Conservation (phyloP, 2,329 filamentous ascomycete species). For the Alternaria triticina region DNA sequence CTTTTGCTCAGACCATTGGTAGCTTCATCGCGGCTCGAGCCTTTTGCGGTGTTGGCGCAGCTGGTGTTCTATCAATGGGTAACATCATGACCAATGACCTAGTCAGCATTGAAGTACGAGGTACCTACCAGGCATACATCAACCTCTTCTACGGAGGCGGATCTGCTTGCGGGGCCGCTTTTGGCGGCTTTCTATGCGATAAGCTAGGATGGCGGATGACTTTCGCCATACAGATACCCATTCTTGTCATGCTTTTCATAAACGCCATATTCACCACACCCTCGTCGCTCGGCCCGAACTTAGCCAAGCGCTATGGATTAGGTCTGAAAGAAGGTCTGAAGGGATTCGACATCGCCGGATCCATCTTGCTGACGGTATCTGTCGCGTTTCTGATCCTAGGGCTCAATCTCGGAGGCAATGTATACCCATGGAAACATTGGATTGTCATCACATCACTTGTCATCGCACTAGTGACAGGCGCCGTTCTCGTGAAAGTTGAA, state of each 20-base stretch:
- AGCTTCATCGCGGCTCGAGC: conserved; percentile 74
- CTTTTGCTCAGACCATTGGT: conserved; percentile 69
- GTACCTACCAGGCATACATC: conserved; percentile 74
- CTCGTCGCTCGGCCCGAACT: conserved; percentile 53
- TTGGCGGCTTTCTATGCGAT: conserved; percentile 74
- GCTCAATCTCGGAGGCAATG: conserved; percentile 60
- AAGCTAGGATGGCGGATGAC: conserved; percentile 76
- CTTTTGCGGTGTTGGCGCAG: conserved; percentile 74
- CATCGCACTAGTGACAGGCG: conserved; percentile 47
- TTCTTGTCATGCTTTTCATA: conserved; percentile 54
- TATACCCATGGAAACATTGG: conserved; percentile 59
- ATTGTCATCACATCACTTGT: conserved; percentile 57
- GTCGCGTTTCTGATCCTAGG: conserved; percentile 59
- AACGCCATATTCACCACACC: conserved; percentile 54
- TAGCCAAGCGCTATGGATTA: conserved; percentile 50
- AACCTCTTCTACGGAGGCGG: conserved; percentile 66
- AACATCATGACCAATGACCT: conserved; percentile 76
- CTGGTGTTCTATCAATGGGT: conserved; percentile 71
- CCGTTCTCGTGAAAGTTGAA: conserved; percentile 53
- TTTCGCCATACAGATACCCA: conserved; percentile 61
- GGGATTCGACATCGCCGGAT: conserved; percentile 58
- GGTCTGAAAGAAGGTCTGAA: conserved; percentile 53
- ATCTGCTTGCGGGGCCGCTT: conserved; percentile 65
- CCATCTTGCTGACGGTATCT: conserved; percentile 53
- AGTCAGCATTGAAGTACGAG: conserved; percentile 75